Conservation (phyloP, 331 rosid genomes). For the Ulmus americana region DNA sequence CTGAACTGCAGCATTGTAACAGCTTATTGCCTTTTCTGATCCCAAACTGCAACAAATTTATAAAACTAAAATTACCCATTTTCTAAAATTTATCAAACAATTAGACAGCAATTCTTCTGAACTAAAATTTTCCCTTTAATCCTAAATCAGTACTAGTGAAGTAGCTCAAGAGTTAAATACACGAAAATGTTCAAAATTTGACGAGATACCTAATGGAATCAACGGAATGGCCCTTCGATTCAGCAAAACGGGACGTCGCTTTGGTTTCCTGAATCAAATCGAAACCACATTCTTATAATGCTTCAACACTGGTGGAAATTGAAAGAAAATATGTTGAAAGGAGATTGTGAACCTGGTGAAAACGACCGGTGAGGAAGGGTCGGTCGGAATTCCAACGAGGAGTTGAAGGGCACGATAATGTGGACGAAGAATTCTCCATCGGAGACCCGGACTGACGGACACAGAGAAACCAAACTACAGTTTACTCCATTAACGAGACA, state of each 20-base stretch:
- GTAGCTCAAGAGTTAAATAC: too few relatives aligned
- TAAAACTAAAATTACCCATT: background rate
- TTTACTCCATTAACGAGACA: too few relatives aligned
- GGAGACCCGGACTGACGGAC: background rate
- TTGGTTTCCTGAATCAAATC: slow-evolving; percentile 34
- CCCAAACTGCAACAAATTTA: slow-evolving; percentile 23
- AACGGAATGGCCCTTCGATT: slow-evolving; percentile 26
- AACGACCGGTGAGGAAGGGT: slow-evolving; percentile 56
- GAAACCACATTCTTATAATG: background rate
- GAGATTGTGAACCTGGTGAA: slow-evolving; percentile 36
- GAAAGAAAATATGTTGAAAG: background rate
- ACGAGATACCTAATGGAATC: slow-evolving; percentile 34
- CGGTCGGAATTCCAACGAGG: slow-evolving; percentile 54
- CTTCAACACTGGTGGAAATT: background rate
- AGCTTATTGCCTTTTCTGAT: slow-evolving; percentile 59
- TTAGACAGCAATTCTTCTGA: background rate
- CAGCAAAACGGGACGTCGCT: slow-evolving; percentile 36
- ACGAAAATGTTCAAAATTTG: background rate
- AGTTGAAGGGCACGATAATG: slow-evolving; percentile 32
- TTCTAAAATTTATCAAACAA: background rate
- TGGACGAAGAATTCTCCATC: slow-evolving; percentile 28
- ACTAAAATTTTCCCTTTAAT: background rate
- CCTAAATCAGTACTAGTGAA: background rate
- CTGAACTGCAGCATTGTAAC: slow-evolving; percentile 69
- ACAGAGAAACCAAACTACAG: background rate